phyloP scores from a whole-genome alignment of 768 basidiomycete species.

The Phanerodontia chrysosporium region DNA sequence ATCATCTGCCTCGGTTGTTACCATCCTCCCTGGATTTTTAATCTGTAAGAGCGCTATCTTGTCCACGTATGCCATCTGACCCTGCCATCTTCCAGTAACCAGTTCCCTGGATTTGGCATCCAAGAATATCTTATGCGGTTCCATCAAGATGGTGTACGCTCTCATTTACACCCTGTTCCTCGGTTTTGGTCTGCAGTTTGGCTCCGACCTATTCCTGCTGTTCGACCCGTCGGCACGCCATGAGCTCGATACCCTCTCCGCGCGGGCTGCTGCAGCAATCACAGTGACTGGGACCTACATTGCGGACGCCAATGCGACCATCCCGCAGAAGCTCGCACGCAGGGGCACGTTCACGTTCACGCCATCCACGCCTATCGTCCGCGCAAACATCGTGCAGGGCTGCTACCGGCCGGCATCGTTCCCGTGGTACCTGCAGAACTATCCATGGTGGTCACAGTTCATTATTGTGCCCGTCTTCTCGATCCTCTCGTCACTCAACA shows the following conservation, averaged over 20 bases:
- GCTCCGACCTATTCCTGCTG: slow-evolving; percentile 74
- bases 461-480: slow-evolving; percentile 76
- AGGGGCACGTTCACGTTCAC: slow-evolving; percentile 63
- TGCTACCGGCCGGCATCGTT: slow-evolving; percentile 66
- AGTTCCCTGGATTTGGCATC: slow-evolving; percentile 82
- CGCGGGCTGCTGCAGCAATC: slow-evolving; percentile 43
- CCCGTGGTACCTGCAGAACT: slow-evolving; percentile 78
- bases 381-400: slow-evolving; percentile 51
- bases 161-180: slow-evolving; percentile 82
- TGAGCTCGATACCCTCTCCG: slow-evolving; percentile 49
- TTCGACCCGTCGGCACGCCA: slow-evolving; percentile 56
- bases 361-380: slow-evolving; percentile 48
- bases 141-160: slow-evolving; percentile 87
- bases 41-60: slow-evolving; percentile 48
- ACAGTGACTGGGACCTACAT: slow-evolving; percentile 64
- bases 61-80: slow-evolving; percentile 10
- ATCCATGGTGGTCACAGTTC: slow-evolving; percentile 75
- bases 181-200: slow-evolving; percentile 82
- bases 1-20: slow-evolving; percentile 82
- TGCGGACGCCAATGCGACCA: slow-evolving; percentile 42
- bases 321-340: slow-evolving; percentile 3
- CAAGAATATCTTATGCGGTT: slow-evolving; percentile 80
- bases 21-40: slow-evolving; percentile 86
- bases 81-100: slow-evolving; percentile 53
- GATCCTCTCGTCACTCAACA: slow-evolving; percentile 64